Conservation (phyloP, 2,329 filamentous ascomycete species). For the Tolypocladium pustulatum region DNA sequence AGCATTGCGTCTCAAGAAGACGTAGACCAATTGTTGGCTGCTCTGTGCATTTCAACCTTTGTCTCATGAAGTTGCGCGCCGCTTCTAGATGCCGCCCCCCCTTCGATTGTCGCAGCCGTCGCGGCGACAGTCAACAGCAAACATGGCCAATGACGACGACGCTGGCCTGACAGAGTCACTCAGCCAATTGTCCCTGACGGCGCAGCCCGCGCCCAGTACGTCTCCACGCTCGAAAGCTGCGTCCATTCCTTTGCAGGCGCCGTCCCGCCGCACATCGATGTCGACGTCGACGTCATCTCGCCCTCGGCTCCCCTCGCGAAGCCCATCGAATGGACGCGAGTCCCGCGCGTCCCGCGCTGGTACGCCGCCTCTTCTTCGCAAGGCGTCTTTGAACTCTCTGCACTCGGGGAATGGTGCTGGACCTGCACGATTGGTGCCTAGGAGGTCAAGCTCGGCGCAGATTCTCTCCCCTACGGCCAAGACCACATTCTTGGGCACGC, state of each 20-base stretch:
- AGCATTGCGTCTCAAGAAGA: background rate
- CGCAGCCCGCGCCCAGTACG: constrained; percentile 14
- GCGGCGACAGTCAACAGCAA: constrained; percentile 20
- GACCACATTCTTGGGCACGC: constrained; percentile 20
- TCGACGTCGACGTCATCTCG: constrained; percentile 26
- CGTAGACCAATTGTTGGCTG: background rate
- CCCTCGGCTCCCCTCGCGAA: constrained; percentile 27
- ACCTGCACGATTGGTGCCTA: constrained; percentile 27
- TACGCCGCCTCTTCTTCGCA: constrained; percentile 42
- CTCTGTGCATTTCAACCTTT: background rate
- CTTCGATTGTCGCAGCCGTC: constrained; percentile 12
- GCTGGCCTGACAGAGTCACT: constrained; percentile 29
- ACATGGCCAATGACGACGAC: constrained; percentile 17
- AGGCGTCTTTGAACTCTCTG: constrained; percentile 47
- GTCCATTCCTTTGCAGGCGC: constrained; percentile 25
- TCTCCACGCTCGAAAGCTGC: constrained; percentile 16
- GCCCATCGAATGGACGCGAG: constrained; percentile 29
- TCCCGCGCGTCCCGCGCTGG: constrained; percentile 35
- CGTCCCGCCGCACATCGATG: constrained; percentile 22
- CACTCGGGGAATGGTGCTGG: constrained; percentile 34
- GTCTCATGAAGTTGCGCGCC: background rate
- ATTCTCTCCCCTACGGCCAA: constrained; percentile 31
- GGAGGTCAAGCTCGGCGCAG: constrained; percentile 37
- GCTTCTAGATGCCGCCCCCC: background rate
- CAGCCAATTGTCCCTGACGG: constrained; percentile 32